These are phyloP conservation scores for Zygosaccharomyces gambellarensis DNA, from an alignment of 805 yeast genomes.

Conservation along the genomic window DNA sequence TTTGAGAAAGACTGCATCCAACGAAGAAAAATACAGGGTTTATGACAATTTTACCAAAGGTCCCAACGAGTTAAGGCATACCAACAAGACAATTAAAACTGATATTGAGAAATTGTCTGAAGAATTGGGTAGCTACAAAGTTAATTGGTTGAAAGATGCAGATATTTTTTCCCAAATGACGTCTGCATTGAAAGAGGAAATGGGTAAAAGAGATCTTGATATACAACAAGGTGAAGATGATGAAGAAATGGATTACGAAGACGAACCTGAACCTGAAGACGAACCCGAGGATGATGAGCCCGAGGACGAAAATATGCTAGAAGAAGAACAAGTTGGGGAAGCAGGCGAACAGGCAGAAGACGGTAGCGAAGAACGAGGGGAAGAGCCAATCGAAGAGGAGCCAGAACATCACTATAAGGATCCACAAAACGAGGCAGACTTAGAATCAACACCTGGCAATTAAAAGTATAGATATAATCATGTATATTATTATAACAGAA, in stretches of 20 bases:
- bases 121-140: constrained; percentile 24
- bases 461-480: neutral
- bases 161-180: constrained; percentile 27
- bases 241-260: constrained; percentile 16
- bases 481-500: neutral
- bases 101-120: constrained; percentile 22
- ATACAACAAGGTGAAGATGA: constrained; percentile 10
- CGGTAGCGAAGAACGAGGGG: neutral
- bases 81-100: constrained; percentile 22
- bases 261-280: constrained; percentile 15
- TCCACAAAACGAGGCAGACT: neutral
- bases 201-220: constrained; percentile 20
- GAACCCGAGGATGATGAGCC: constrained; percentile 9
- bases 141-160: constrained; percentile 32
- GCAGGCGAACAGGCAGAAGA: constrained; percentile 8
- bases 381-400: neutral
- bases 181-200: constrained; percentile 24
- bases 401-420: neutral
- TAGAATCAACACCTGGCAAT: neutral
- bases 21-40: constrained; percentile 18
- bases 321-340: constrained; percentile 7
- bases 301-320: constrained; percentile 3
- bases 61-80: constrained; percentile 23
- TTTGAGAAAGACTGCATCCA: constrained; percentile 13
- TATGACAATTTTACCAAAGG: constrained; percentile 29